Conservation (phyloP, 2,329 filamentous ascomycete genomes). For the Diaporthe amygdali region DNA sequence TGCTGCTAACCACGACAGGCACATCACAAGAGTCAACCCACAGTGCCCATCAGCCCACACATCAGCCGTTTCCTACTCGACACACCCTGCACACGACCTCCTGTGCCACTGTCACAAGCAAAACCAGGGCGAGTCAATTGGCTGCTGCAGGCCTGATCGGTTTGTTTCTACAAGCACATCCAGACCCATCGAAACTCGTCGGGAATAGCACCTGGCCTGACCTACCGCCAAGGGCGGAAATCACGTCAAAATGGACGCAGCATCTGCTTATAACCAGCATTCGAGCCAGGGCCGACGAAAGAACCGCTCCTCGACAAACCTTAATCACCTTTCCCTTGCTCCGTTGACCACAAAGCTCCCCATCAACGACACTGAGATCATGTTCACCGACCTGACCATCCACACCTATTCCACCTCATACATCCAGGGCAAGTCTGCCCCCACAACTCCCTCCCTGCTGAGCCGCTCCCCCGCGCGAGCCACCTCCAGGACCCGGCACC, state of each 20-base stretch:
- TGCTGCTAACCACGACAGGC: constrained; percentile 13
- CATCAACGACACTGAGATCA: constrained; percentile 57
- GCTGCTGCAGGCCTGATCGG: not conserved
- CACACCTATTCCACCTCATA: constrained; percentile 53
- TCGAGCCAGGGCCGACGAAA: constrained; percentile 61
- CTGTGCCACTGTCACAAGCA: not conserved
- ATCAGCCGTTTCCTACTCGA: constrained; percentile 18
- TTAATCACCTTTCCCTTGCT: constrained; percentile 67
- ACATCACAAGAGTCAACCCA: constrained; percentile 12
- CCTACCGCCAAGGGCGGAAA: not conserved
- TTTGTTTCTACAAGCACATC: not conserved
- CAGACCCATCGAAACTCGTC: not conserved
- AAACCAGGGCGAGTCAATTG: not conserved
- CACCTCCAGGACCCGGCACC: constrained; percentile 45
- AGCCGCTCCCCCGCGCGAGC: constrained; percentile 60
- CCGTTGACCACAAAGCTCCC: constrained; percentile 68
- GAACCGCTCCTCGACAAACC: constrained; percentile 62
- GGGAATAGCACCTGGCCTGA: not conserved
- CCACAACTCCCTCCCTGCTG: constrained; percentile 68
- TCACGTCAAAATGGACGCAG: constrained; percentile 57
- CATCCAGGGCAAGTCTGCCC: constrained; percentile 66
- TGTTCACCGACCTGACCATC: constrained; percentile 39
- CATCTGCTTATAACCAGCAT: constrained; percentile 60
- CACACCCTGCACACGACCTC: not conserved
- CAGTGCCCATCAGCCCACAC: constrained; percentile 20